These are phyloP conservation scores for Rhizophora mangle DNA, from an alignment of 345 rosid species.

Conservation along the genomic window DNA sequence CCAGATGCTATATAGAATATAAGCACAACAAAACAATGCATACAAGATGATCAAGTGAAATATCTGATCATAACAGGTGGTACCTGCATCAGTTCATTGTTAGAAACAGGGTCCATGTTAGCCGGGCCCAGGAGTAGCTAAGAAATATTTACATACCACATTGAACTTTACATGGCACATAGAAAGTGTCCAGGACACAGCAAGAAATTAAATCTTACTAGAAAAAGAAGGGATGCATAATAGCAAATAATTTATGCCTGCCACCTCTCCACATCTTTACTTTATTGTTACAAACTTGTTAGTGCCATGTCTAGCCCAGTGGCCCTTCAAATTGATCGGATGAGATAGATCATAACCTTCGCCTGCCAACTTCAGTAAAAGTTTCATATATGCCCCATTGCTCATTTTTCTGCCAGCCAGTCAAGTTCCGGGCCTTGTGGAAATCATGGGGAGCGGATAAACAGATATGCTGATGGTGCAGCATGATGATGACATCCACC, in stretches of 20 bases:
- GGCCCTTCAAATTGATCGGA: slow-evolving; percentile 59
- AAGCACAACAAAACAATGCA: background rate
- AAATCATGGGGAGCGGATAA: slow-evolving; percentile 59
- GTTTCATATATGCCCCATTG: slow-evolving; percentile 59
- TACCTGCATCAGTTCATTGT: background rate
- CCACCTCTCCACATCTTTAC: slow-evolving; percentile 22
- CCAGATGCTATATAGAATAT: background rate
- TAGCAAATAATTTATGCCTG: slow-evolving; percentile 6
- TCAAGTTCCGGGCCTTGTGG: slow-evolving; percentile 52
- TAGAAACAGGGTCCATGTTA: background rate
- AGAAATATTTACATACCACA: slow-evolving; percentile 19
- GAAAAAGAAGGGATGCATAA: slow-evolving; percentile 6
- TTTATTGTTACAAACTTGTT: slow-evolving; percentile 69
- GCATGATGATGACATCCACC: slow-evolving; percentile 77
- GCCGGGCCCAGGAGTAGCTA: background rate
- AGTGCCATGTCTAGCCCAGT: slow-evolving; percentile 74
- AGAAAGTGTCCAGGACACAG: background rate
- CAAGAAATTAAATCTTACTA: slow-evolving; percentile 11
- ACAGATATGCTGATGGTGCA: slow-evolving; percentile 53
- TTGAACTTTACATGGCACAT: background rate
- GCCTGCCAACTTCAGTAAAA: slow-evolving; percentile 48
- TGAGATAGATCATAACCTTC: slow-evolving; percentile 55
- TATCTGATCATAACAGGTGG: background rate
- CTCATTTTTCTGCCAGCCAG: slow-evolving; percentile 80
- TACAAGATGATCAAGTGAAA: background rate